Evolutionary conservation across 139 green algal species (phyloP), one percentile per base, ranked within the genome.

Genomic region (Tetradesmus obliquus): DNA sequence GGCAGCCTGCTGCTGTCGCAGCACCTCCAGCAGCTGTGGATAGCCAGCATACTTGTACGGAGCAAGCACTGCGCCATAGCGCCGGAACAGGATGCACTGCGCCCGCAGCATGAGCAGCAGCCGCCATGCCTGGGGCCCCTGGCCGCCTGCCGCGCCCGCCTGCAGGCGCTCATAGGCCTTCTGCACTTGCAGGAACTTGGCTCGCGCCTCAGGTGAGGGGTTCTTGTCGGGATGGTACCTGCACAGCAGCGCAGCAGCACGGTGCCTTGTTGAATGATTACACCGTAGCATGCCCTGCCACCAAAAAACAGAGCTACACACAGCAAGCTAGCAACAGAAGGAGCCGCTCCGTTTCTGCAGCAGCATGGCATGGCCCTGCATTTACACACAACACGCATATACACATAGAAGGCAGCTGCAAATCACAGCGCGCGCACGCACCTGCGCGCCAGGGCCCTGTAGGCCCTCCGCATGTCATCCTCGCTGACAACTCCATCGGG

Each of bases 21-120:
- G 24, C 20, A 92, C 95, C 53, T 96, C 92, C 91, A 99, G 93
- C 91, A 99, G 96, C 94, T 98, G 92, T 1, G 95, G 95, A 92
- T 98, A 99, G 45, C 97, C 98, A 1, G 97, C 97, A 87, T 99
- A 99, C 94, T 99, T 99, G 97, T 97, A 99, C 5, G 97, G 97
- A 84, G 93, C 91, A 55, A 99, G 95, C 24, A 97, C 94, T 9
- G 92, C 89, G 3, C 95, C 87, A 88, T 97, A 98, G 2, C 98
- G 94, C 57, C 94, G 71, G 94, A 96, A 99, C 90, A 99, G 93
- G 57, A 99, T 95, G 89, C 95, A 96, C 91, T 98, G 97, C 2
- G 96, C 96, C 55, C 95, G 90, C 82, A 99, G 93, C 74, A 99
- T 91, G 58, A 99, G 97, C 66, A 97, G 90, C 2, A 99, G 81